Percentiles rank a stretch among this genome's conserved stretches.
Conservation (phyloP, 176 grass and related monocot genomes). For the Hordeum marinum region DNA sequence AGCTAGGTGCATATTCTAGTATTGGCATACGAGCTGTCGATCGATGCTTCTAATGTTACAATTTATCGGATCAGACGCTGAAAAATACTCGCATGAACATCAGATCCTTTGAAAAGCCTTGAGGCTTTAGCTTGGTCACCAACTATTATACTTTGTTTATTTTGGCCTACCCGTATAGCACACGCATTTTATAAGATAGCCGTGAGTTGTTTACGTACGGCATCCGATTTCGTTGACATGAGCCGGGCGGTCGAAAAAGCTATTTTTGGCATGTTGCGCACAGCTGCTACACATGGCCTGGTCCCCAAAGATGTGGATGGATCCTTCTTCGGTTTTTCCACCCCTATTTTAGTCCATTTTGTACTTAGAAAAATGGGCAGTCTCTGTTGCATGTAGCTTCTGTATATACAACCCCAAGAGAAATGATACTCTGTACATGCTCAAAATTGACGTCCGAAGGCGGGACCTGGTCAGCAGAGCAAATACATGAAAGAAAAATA, state of each 20-base stretch:
- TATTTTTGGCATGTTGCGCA: neutral
- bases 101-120: too few relatives aligned
- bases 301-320: neutral
- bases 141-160: neutral
- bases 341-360: neutral
- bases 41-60: too few relatives aligned
- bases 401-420: neutral
- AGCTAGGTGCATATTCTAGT: neutral
- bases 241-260: slow-evolving; percentile 22
- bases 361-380: neutral
- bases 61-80: neutral
- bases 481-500: neutral
- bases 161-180: neutral
- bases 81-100: neutral
- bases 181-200: neutral
- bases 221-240: slow-evolving; percentile 1
- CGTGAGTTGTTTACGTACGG: neutral
- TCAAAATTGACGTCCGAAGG: neutral
- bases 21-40: neutral
- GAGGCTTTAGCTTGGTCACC: neutral
- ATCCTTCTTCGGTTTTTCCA: neutral
- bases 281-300: neutral
- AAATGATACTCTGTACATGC: neutral
- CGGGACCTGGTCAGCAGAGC: neutral
- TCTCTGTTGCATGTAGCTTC: neutral